Conservation (phyloP, 768 basidiomycete species). For the Lactarius hatsudake region DNA sequence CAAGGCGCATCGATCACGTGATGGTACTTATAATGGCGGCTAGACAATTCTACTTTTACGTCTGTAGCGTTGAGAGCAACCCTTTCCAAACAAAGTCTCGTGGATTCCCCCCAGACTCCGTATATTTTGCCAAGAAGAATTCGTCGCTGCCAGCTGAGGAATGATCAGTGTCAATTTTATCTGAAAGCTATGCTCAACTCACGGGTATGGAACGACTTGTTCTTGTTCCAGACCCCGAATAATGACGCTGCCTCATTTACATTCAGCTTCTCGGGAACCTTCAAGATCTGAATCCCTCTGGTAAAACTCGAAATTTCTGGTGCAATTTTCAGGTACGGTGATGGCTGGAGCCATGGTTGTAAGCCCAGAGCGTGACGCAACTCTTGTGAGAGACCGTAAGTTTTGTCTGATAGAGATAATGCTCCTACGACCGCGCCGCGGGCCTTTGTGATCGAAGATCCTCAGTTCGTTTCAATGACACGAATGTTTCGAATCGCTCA, state of each 20-base stretch:
- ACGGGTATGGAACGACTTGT: constrained; percentile 53
- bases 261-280: constrained; percentile 56
- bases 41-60: constrained; percentile 4
- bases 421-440: constrained; percentile 74
- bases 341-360: constrained; percentile 40
- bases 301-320: constrained; percentile 51
- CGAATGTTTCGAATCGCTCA: constrained; percentile 38
- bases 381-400: constrained; percentile 57
- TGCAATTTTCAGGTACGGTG: constrained; percentile 57
- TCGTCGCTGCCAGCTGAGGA: constrained; percentile 53
- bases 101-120: constrained; percentile 75
- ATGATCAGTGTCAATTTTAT: constrained; percentile 1
- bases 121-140: constrained; percentile 74
- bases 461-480: not conserved
- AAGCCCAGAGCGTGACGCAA: constrained; percentile 60
- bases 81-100: constrained; percentile 62
- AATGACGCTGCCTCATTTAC: constrained; percentile 68
- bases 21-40: not conserved
- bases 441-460: constrained; percentile 40
- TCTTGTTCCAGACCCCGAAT: constrained; percentile 74
- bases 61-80: constrained; percentile 31
- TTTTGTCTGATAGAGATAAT: constrained; percentile 57
- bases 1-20: constrained; percentile 22
- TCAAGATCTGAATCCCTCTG: constrained; percentile 48
- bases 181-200: constrained; percentile 29